Conservation (phyloP, 495 filamentous ascomycete species). For the Trichoderma gamsii region DNA sequence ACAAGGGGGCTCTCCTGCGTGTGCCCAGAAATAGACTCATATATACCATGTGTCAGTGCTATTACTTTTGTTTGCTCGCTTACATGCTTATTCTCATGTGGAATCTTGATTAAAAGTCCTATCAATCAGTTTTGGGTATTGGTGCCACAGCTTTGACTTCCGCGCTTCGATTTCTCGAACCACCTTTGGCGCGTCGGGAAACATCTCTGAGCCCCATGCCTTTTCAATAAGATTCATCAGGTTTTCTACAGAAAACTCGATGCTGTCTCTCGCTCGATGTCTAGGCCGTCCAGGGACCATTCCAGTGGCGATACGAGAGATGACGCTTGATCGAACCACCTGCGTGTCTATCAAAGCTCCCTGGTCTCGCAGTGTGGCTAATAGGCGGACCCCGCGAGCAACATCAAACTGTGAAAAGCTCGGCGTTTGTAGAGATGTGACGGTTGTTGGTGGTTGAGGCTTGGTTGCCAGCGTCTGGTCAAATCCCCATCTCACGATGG, state of each 20-base stretch:
- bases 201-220: constrained; percentile 11
- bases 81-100: not conserved
- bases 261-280: constrained; percentile 1
- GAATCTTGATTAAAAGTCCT: not conserved
- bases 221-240: not conserved
- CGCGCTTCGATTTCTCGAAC: not conserved
- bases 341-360: constrained; percentile 12
- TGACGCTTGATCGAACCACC: not conserved
- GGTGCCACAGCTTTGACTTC: constrained; percentile 3
- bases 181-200: not conserved
- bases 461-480: constrained; percentile 8
- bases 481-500: constrained; percentile 25
- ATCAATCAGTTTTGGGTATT: not conserved
- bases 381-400: constrained; percentile 1
- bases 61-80: not conserved
- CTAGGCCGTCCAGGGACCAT: constrained; percentile 2
- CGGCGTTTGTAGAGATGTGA: not conserved
- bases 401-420: constrained; percentile 7
- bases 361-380: constrained; percentile 4
- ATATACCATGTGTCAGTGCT: not conserved
- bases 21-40: constrained; percentile 4
- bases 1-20: constrained; percentile 4
- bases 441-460: not conserved
- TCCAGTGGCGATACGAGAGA: not conserved
- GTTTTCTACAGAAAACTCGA: constrained; percentile 7